These are phyloP conservation scores for Aristolochia fimbriata DNA, from an alignment of 164 flowering plant species.

Conservation along the genomic window DNA sequence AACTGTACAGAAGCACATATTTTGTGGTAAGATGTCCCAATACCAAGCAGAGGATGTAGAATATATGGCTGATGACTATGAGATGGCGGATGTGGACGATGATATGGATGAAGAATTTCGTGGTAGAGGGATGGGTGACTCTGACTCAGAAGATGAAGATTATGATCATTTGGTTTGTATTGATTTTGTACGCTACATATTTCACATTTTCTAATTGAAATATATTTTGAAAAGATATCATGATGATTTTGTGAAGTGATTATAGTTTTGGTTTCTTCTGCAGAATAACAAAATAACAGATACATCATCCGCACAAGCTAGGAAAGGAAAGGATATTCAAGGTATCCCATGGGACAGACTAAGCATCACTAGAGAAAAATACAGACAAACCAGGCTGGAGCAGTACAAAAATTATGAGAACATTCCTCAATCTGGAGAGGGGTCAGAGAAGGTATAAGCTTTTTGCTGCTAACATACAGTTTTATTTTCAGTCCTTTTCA, in stretches of 20 bases:
- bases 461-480: too few relatives aligned
- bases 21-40: slow-evolving; percentile 30
- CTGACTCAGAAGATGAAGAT: slow-evolving; percentile 50
- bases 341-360: slow-evolving; percentile 89
- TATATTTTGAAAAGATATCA: neutral
- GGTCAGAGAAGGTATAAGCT: slow-evolving; percentile 47
- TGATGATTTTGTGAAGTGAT: neutral
- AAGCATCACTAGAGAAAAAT: slow-evolving; percentile 61
- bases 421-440: slow-evolving; percentile 63
- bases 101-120: slow-evolving; percentile 48
- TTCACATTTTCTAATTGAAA: neutral
- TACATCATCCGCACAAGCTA: slow-evolving; percentile 69
- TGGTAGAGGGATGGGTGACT: slow-evolving; percentile 31
- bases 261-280: slow-evolving; percentile 1
- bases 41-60: slow-evolving; percentile 30
- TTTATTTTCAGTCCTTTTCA: neutral
- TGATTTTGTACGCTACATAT: too few relatives aligned
- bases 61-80: slow-evolving; percentile 40
- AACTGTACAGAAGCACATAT: neutral
- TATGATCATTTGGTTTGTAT: slow-evolving; percentile 32
- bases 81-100: slow-evolving; percentile 45
- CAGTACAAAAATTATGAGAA: slow-evolving; percentile 88
- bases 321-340: slow-evolving; percentile 74
- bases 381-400: slow-evolving; percentile 68
- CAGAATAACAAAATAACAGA: slow-evolving; percentile 49